Percentiles rank a stretch among this genome's conserved stretches.
These are phyloP conservation scores for Daldinia caldariorum DNA, from an alignment of 495 filamentous ascomycete species.

Conservation along the genomic window DNA sequence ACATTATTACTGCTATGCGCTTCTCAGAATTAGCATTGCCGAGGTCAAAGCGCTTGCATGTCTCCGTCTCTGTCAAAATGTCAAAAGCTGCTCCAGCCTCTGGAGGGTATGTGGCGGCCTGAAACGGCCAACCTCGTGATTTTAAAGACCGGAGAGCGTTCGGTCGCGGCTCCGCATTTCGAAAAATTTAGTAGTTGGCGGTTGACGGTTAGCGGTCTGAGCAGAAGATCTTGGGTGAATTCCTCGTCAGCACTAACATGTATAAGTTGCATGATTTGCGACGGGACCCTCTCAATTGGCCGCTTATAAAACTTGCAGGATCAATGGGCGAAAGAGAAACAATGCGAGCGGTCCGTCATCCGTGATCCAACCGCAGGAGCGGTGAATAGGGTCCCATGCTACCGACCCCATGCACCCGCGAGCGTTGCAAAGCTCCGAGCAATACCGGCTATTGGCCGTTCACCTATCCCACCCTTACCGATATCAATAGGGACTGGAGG, in stretches of 20 bases:
- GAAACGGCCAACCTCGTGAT: slow-evolving; percentile 22
- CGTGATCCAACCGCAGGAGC: slow-evolving; percentile 28
- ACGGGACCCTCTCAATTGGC: slow-evolving; percentile 14
- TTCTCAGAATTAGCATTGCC: not conserved
- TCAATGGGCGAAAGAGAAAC: slow-evolving; percentile 19
- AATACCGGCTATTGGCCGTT: slow-evolving; percentile 20
- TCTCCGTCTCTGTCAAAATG: not conserved
- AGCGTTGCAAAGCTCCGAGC: slow-evolving; percentile 4
- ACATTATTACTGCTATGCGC: not conserved
- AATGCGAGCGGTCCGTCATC: slow-evolving; percentile 18
- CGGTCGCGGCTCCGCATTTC: slow-evolving; percentile 17
- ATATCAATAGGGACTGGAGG: not conserved
- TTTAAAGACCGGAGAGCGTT: slow-evolving; percentile 11
- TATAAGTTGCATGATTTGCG: slow-evolving; percentile 17
- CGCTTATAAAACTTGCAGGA: slow-evolving; percentile 16
- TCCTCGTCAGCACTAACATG: slow-evolving; percentile 32
- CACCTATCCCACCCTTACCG: slow-evolving; percentile 22
- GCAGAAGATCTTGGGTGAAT: not conserved
- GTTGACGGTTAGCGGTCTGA: slow-evolving; percentile 4
- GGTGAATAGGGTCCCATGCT: slow-evolving; percentile 33
- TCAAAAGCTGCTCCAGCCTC: not conserved
- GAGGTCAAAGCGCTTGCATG: not conserved
- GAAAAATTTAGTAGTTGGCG: slow-evolving; percentile 7
- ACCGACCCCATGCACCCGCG: slow-evolving; percentile 10
- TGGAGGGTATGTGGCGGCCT: not conserved